These are phyloP conservation scores for Hirsutella thompsonii DNA, from an alignment of 2,329 filamentous ascomycete species.

Conservation along the genomic window DNA sequence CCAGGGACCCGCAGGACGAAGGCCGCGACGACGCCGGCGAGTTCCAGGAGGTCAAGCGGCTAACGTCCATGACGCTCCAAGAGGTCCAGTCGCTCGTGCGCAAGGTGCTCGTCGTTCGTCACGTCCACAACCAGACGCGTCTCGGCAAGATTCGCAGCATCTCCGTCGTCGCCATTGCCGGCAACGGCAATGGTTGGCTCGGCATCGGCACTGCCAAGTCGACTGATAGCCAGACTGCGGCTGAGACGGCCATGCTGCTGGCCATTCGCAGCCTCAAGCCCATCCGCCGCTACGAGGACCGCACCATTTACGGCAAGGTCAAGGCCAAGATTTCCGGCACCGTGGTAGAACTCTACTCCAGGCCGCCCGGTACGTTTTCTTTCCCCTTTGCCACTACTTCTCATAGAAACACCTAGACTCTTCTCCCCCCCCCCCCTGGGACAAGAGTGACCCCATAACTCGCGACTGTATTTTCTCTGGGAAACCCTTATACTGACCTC, in stretches of 20 bases:
- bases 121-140: conserved; percentile 85
- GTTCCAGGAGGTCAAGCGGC: conserved; percentile 38
- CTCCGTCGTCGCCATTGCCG: conserved; percentile 70
- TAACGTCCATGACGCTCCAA: conserved; percentile 39
- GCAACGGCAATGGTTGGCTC: conserved; percentile 74
- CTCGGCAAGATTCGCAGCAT: conserved; percentile 78
- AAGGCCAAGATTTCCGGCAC: conserved; percentile 79
- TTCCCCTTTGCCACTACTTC: too few relatives aligned
- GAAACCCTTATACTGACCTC: too few relatives aligned
- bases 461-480: too few relatives aligned
- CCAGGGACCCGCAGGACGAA: conserved; percentile 34
- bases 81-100: conserved; percentile 43
- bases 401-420: too few relatives aligned
- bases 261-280: conserved; percentile 90
- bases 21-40: conserved; percentile 36
- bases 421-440: too few relatives aligned
- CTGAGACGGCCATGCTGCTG: conserved; percentile 60
- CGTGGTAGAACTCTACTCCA: conserved; percentile 65
- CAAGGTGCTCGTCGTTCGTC: conserved; percentile 62
- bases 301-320: conserved; percentile 82
- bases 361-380: conserved; percentile 74
- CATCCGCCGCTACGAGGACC: conserved; percentile 78
- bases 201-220: conserved; percentile 88
- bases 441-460: too few relatives aligned
- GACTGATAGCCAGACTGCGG: conserved; percentile 55